Conservation (phyloP, 2,329 filamentous ascomycete species). For the Scytalidium lignicola region DNA sequence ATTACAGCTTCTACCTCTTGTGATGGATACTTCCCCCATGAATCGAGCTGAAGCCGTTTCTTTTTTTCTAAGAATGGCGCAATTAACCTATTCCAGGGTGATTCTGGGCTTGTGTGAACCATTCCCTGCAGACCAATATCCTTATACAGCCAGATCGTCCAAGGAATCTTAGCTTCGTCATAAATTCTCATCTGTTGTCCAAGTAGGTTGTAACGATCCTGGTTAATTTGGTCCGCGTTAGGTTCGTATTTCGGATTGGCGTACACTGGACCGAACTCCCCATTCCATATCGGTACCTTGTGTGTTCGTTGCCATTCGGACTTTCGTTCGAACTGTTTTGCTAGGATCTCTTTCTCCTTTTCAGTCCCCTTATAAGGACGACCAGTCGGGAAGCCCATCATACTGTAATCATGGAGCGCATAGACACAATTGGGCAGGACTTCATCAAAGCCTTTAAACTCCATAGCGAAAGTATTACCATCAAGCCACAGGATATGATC, state of each 20-base stretch:
- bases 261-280: conserved; percentile 44
- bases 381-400: conserved; percentile 38
- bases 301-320: conserved; percentile 39
- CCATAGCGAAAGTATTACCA: conserved; percentile 39
- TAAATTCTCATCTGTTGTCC: conserved; percentile 44
- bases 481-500: conserved; percentile 41
- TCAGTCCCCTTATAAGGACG: conserved; percentile 34
- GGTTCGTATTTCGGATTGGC: conserved; percentile 17
- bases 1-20: conserved; percentile 29
- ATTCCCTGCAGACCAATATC: conserved; percentile 51
- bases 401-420: conserved; percentile 37
- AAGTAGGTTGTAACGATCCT: conserved; percentile 37
- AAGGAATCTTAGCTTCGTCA: conserved; percentile 42
- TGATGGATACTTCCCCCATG: conserved; percentile 41
- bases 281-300: conserved; percentile 44
- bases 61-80: conserved; percentile 50
- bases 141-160: conserved; percentile 56
- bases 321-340: conserved; percentile 40
- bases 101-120: conserved; percentile 41
- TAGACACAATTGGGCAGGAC: conserved; percentile 41
- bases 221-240: conserved; percentile 33
- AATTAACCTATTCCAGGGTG: conserved; percentile 44
- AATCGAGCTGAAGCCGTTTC: conserved; percentile 44
- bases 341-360: conserved; percentile 35
- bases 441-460: conserved; percentile 38